Conservation (phyloP, 208 protist species). For the Porcisia deanei region DNA sequence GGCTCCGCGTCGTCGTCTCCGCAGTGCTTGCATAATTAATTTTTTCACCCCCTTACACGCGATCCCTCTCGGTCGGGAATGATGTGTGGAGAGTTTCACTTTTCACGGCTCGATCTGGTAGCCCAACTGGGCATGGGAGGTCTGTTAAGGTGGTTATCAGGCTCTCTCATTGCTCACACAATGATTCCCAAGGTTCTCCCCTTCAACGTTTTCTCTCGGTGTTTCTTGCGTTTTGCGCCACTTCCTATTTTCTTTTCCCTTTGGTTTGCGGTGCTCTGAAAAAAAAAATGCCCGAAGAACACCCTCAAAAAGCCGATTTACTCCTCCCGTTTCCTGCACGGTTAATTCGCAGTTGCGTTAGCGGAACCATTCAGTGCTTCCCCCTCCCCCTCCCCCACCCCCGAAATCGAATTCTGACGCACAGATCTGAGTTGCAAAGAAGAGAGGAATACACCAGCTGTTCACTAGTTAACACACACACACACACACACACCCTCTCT, state of each 20-base stretch:
- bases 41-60: background rate
- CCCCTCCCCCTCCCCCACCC: too few species aligned
- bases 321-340: background rate
- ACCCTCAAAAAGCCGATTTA: background rate
- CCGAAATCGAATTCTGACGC: background rate
- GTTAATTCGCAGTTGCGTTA: slow-evolving; percentile 2
- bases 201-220: background rate
- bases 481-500: background rate
- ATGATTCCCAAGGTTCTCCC: background rate
- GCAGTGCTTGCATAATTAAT: background rate
- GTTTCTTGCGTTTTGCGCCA: background rate
- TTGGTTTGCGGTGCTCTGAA: background rate
- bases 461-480: background rate
- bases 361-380: background rate
- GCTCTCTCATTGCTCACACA: background rate
- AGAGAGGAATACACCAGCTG: background rate
- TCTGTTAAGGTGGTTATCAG: background rate
- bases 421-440: background rate
- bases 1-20: background rate
- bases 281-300: background rate
- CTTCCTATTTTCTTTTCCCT: background rate
- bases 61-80: background rate
- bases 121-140: background rate
- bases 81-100: background rate
- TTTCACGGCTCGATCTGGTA: background rate